A percentile compares a stretch with the other conserved stretches of the same genome.
These are phyloP conservation scores for Lizonia empirigonia DNA, from an alignment of 2,329 filamentous ascomycete genomes.

Conservation along the genomic window DNA sequence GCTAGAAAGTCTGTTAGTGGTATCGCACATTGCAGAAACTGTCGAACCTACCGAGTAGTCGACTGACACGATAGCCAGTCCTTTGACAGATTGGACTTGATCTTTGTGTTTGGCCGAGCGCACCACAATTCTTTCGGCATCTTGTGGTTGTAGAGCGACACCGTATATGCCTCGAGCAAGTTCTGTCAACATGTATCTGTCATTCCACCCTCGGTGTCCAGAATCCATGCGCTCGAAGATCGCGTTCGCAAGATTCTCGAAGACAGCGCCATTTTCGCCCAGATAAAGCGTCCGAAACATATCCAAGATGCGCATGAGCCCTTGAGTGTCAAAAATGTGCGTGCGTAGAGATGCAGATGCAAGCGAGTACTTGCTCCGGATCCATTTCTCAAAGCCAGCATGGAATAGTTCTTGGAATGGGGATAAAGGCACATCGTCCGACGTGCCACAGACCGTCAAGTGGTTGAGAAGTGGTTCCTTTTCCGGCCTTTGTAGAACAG, in stretches of 20 bases:
- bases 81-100: slow-evolving; percentile 64
- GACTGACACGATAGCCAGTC: slow-evolving; percentile 67
- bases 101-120: slow-evolving; percentile 55
- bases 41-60: slow-evolving; percentile 68
- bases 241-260: slow-evolving; percentile 67
- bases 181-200: slow-evolving; percentile 80
- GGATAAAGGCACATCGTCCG: slow-evolving; percentile 54
- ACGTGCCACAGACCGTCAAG: slow-evolving; percentile 59
- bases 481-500: slow-evolving; percentile 16
- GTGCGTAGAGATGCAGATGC: slow-evolving; percentile 70
- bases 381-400: slow-evolving; percentile 73
- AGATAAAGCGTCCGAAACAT: slow-evolving; percentile 76
- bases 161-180: slow-evolving; percentile 74
- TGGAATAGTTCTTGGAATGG: slow-evolving; percentile 79
- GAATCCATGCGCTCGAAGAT: slow-evolving; percentile 78
- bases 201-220: slow-evolving; percentile 69
- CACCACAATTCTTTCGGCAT: slow-evolving; percentile 68
- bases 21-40: not conserved
- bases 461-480: slow-evolving; percentile 58
- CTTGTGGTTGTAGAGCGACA: slow-evolving; percentile 54
- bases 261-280: slow-evolving; percentile 72
- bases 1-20: slow-evolving; percentile 17
- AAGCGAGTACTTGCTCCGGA: slow-evolving; percentile 73
- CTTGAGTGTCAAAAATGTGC: slow-evolving; percentile 71
- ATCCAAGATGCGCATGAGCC: slow-evolving; percentile 67